Evolutionary conservation across 2,329 filamentous ascomycete species (phyloP), one percentile per base, ranked within the genome.

Genomic region (Colletotrichum sp.): DNA sequence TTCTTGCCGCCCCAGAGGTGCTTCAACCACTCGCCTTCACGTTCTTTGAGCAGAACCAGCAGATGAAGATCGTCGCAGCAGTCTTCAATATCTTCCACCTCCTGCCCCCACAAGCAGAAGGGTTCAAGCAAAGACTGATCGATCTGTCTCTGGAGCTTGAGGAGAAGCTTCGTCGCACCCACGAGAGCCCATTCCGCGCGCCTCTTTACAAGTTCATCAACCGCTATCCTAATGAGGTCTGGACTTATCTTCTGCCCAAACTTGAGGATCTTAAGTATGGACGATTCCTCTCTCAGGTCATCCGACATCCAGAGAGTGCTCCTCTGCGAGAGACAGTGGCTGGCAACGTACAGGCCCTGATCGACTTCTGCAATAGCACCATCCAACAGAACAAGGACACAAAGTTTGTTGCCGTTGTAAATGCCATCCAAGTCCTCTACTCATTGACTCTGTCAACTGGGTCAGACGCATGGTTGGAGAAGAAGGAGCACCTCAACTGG

Each of bases 81-180:
- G 98, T 99, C 70, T 94, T 99, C 83, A 97, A 98, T 82, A 96
- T 99, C 72, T 99, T 99, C 84, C 96, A 99, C 83, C 90, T 99
- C n/a, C 89, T 99, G 6, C 97, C 98, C 0, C 91, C 95, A 0
- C 95, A 95, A 12, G 98, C 98, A 3, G 95, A 96, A 76, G 93
- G 93, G 19, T 99, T 99, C 83, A 96, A 99, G 84, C 95, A 96
- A 77, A 92, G 95, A 34, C 90, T 99, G 59, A 95, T 99, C 65
- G 94, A 98, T 79, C 95, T 94, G 68, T 95, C 98, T n/a, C 88
- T 99, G 72, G 94, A 96, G 57, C 89, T 99, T 0, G 97, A 99
- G 84, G 92, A 94, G 69, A 94, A 94, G 78, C 88, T 99, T 52
- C 92, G 97, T 36, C 89, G 97, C 76, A 99, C 97, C 2, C 94